Conservation (phyloP, 768 basidiomycete species). For the Termitomyces sp. region DNA sequence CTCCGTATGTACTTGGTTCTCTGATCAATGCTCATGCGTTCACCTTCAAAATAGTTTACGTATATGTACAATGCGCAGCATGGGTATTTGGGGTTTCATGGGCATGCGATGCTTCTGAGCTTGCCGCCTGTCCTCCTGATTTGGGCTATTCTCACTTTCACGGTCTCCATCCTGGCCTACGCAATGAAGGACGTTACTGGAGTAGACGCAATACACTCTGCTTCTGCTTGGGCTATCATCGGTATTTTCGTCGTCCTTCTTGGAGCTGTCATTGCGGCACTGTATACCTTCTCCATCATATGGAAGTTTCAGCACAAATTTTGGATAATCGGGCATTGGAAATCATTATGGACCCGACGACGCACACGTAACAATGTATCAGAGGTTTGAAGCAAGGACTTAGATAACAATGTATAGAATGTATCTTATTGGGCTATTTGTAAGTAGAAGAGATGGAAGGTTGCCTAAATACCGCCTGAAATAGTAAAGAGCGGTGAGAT, state of each 20-base stretch:
- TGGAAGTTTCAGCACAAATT: conserved; percentile 42
- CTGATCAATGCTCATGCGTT: background rate
- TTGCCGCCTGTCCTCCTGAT: conserved; percentile 54
- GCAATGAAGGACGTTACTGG: conserved; percentile 34
- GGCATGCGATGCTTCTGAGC: conserved; percentile 50
- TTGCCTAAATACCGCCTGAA: too few relatives aligned
- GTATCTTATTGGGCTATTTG: background rate
- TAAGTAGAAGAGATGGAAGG: background rate
- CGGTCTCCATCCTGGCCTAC: conserved; percentile 44
- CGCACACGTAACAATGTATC: conserved; percentile 1
- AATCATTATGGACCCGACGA: conserved; percentile 15
- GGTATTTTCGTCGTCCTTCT: conserved; percentile 40
- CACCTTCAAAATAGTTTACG: conserved; percentile 36
- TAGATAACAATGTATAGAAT: background rate
- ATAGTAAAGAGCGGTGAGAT: background rate
- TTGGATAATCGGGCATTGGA: conserved; percentile 21
- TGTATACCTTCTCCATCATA: conserved; percentile 50
- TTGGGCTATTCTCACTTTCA: conserved; percentile 53
- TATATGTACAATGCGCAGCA: conserved; percentile 54
- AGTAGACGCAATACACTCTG: conserved; percentile 20
- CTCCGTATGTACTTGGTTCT: conserved; percentile 31
- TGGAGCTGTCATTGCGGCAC: conserved; percentile 33
- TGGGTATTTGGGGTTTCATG: conserved; percentile 42
- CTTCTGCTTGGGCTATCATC: conserved; percentile 41
- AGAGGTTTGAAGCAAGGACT: background rate